Conservation (phyloP, 1,139 yeast genomes). For the Suhomyces terraborum region DNA sequence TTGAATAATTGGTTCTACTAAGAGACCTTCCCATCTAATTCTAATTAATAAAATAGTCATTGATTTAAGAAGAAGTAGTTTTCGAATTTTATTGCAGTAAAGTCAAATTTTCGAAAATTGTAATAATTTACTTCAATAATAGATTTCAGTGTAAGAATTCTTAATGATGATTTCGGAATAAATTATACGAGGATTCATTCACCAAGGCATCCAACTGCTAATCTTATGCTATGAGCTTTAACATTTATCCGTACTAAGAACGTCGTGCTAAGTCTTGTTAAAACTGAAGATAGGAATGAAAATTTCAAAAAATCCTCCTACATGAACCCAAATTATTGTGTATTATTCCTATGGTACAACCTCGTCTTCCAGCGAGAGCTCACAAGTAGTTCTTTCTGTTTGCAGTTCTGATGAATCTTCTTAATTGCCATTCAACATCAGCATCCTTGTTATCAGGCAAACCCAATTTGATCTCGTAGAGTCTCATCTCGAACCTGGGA, state of each 20-base stretch:
- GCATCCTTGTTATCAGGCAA: conserved; percentile 94
- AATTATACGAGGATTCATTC: too few relatives aligned
- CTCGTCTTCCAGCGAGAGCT: conserved; percentile 4
- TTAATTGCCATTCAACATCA: conserved; percentile 95
- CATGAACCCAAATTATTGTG: not conserved
- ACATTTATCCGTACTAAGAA: too few relatives aligned
- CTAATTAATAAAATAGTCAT: not conserved
- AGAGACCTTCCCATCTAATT: too few relatives aligned
- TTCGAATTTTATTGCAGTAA: not conserved
- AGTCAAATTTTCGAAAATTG: not conserved
- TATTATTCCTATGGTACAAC: conserved; percentile 3
- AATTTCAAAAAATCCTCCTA: not conserved
- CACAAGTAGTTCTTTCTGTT: conserved; percentile 84
- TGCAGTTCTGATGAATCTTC: conserved; percentile 92
- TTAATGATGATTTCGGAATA: too few relatives aligned
- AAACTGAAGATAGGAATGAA: too few relatives aligned
- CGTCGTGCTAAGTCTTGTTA: too few relatives aligned
- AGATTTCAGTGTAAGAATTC: not conserved
- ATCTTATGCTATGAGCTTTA: too few relatives aligned
- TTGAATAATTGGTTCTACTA: not conserved
- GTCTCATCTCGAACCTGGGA: conserved; percentile 96
- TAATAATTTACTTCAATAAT: too few relatives aligned
- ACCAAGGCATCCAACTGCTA: too few relatives aligned
- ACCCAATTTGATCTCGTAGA: conserved; percentile 85
- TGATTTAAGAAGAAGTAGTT: not conserved